Evolutionary conservation across 768 basidiomycete species (phyloP), one percentile per base, ranked within the genome.

Genomic region (Calocybe cyanea): DNA sequence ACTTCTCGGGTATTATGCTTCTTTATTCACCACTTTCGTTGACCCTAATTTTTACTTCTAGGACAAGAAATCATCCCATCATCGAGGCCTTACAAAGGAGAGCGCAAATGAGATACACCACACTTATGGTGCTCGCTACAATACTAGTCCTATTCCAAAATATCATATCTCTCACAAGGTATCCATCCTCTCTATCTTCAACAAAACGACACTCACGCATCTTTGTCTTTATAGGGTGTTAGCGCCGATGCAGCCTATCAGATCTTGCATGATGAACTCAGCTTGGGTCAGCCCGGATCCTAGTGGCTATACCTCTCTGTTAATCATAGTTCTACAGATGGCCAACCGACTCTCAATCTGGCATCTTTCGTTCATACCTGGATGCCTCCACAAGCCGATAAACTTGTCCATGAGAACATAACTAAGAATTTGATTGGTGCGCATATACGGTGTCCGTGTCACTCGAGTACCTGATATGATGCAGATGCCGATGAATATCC

Each of bases 81-180:
- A 64, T 38, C 67, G 62, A 45, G 49, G 55, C 32, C 56, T 74
- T n/a, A 70, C 66, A 34, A 57, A 63, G 11, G 59, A 60, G 2
- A 44, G 66, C 2, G 55, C 69, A 6, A 57, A 66, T 30, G 48
- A 62, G 1, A 35, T 72, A 8, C 46, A 57, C 0, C 75, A 77
- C 46, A 61, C 77, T 0, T 86, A 85, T 49, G 80, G 77, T 18
- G 77, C 74, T 15, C 78, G 82, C 35, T 87, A 87, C 58, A 76
- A 75, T 13, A 82, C 83, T n/a, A 60, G 57, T n/a, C 72, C 83
- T 15, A 65, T 89, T 42, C 86, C 87, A 13, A 90, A 87, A 60
- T 89, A 75, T 63, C 70, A 69, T 45, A 57, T 90, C 7, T 76
- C 85, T 0, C 67, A 70, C 31, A 81, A 76, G 63, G 80, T 75